Evolutionary conservation across 495 filamentous ascomycete genomes (phyloP).

Genomic region (Monascus purpureus): DNA sequence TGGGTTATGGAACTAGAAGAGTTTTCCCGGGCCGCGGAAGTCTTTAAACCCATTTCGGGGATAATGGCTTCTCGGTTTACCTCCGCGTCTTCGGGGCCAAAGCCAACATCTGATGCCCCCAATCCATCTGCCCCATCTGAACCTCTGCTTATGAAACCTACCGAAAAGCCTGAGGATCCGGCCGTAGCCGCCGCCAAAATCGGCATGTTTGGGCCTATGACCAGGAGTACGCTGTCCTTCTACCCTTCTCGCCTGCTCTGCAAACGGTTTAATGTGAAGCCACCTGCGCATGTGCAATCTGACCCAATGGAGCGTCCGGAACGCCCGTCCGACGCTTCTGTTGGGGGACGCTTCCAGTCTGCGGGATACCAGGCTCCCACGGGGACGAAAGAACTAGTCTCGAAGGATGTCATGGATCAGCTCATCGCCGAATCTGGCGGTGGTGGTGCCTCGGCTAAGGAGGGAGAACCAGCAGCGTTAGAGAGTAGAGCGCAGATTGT

Average conservation of each 20-base stretch:
- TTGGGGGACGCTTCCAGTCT: slow-evolving; percentile 20
- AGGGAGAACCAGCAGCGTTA: slow-evolving; percentile 5
- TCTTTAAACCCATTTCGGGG: slow-evolving; percentile 85
- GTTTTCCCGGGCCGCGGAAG: slow-evolving; percentile 75
- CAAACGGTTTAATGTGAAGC: slow-evolving; percentile 79
- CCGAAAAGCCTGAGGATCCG: slow-evolving; percentile 57
- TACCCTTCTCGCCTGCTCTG: slow-evolving; percentile 75
- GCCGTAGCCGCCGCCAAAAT: slow-evolving; percentile 78
- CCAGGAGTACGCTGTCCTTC: slow-evolving; percentile 55
- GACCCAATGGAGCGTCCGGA: slow-evolving; percentile 33
- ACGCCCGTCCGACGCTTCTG: slow-evolving; percentile 5
- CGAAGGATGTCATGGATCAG: slow-evolving; percentile 25
- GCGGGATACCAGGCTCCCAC: slow-evolving; percentile 21
- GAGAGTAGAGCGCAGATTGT: slow-evolving; percentile 13
- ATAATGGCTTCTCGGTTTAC: slow-evolving; percentile 91
- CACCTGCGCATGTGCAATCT: slow-evolving; percentile 54
- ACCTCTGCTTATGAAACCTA: slow-evolving; percentile 38
- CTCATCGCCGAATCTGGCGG: slow-evolving; percentile 18
- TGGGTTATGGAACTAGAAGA: slow-evolving; percentile 73
- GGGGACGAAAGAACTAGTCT: slow-evolving; percentile 22
- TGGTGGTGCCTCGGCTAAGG: slow-evolving; percentile 4
- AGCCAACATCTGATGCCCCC: slow-evolving; percentile 28
- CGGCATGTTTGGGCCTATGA: slow-evolving; percentile 88
- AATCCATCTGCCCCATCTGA: slow-evolving; percentile 16
- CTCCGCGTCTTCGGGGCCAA: slow-evolving; percentile 41